Conservation (phyloP, 768 basidiomycete genomes). For the Chalciporus piperatus region DNA sequence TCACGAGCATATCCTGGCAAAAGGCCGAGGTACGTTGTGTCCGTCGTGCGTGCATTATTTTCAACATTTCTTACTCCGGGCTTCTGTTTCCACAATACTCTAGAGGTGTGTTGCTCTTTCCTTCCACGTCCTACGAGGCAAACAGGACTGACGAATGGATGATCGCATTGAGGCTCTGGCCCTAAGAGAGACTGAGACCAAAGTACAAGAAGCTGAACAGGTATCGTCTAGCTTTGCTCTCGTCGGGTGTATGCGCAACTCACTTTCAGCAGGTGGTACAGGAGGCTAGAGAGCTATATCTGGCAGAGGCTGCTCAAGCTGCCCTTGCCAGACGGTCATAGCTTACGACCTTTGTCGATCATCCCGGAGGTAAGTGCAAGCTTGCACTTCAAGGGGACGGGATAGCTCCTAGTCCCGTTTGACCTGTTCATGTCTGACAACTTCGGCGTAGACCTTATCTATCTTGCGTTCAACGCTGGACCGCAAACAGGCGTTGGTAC, state of each 20-base stretch:
- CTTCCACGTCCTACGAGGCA: background rate
- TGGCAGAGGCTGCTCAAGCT: slow-evolving; percentile 32
- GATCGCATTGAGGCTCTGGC: slow-evolving; percentile 18
- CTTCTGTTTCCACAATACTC: background rate
- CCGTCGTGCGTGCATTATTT: background rate
- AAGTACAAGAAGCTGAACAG: slow-evolving; percentile 14
- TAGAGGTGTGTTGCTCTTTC: slow-evolving; percentile 21
- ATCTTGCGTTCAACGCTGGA: background rate
- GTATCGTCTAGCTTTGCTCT: slow-evolving; percentile 4
- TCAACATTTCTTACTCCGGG: background rate
- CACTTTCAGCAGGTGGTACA: slow-evolving; percentile 14
- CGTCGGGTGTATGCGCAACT: background rate
- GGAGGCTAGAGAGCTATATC: slow-evolving; percentile 27
- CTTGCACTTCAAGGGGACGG: background rate
- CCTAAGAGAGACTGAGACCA: slow-evolving; percentile 20
- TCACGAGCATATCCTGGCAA: slow-evolving; percentile 29
- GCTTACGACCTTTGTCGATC: no score
- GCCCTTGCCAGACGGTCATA: slow-evolving; percentile 20
- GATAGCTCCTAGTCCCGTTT: background rate
- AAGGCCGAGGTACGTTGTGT: slow-evolving; percentile 28
- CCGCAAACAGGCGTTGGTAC: background rate
- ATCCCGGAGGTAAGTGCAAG: background rate
- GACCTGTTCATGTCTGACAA: background rate
- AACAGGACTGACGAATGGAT: background rate
- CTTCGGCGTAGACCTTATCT: background rate